Percentiles rank a stretch among this genome's conserved stretches.
These are phyloP conservation scores for Otatea glauca DNA, from an alignment of 176 grass and related monocot genomes.

Conservation along the genomic window DNA sequence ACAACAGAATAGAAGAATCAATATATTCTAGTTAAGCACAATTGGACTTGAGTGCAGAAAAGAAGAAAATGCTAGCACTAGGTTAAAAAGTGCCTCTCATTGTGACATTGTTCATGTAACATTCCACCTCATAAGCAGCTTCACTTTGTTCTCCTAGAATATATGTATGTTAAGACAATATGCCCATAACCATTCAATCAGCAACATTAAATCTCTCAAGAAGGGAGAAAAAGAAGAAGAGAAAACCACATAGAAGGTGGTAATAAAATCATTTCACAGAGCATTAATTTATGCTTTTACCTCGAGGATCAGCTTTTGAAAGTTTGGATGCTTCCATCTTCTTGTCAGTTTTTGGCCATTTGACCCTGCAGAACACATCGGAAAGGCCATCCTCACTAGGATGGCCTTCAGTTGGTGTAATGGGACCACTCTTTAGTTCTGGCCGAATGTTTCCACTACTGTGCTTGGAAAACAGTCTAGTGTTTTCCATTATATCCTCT, in stretches of 20 bases:
- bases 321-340: slow-evolving; percentile 49
- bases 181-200: slow-evolving; percentile 8
- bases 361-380: slow-evolving; percentile 32
- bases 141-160: slow-evolving; percentile 14
- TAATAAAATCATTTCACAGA: slow-evolving; percentile 18
- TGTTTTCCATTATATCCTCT: slow-evolving; percentile 57
- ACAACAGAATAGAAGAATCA: slow-evolving; percentile 5
- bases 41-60: neutral
- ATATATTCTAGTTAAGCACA: neutral
- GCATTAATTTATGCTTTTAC: slow-evolving; percentile 22
- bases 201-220: slow-evolving; percentile 8
- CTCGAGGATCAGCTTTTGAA: slow-evolving; percentile 43
- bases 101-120: neutral
- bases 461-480: slow-evolving; percentile 36
- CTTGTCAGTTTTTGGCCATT: slow-evolving; percentile 44
- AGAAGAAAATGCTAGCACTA: neutral
- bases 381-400: slow-evolving; percentile 21
- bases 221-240: neutral
- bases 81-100: neutral
- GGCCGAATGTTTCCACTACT: slow-evolving; percentile 41
- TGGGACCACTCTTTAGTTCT: slow-evolving; percentile 48
- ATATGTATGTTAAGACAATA: slow-evolving; percentile 10
- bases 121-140: neutral
- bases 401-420: slow-evolving; percentile 42
- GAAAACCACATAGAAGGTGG: neutral